Conservation (phyloP, 1,284 basidiomycete genomes). For the Crucibulum cyathiforme region DNA sequence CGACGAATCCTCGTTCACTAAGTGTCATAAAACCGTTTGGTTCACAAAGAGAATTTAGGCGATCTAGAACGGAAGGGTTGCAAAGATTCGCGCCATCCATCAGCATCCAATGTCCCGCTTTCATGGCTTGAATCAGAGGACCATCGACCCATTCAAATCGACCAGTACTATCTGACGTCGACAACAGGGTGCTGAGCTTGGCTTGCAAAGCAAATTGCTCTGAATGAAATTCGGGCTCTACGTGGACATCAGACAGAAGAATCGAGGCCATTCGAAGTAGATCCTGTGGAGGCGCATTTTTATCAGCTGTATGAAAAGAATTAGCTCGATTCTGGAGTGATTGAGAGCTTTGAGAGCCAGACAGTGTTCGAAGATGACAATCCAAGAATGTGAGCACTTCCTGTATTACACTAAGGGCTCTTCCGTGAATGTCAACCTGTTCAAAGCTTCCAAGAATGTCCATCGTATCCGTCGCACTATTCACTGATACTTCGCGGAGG, state of each 20-base stretch:
- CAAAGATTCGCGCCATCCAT: slow-evolving; percentile 96
- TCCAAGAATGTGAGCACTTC: slow-evolving; percentile 49
- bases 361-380: slow-evolving; percentile 41
- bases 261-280: slow-evolving; percentile 16
- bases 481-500: slow-evolving; percentile 82
- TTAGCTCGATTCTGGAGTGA: neutral
- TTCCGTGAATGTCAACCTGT: slow-evolving; percentile 71
- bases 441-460: slow-evolving; percentile 98
- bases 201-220: slow-evolving; percentile 10
- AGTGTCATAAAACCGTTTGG: slow-evolving; percentile 81
- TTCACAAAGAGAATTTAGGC: slow-evolving; percentile 97
- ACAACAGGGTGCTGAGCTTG: slow-evolving; percentile 24
- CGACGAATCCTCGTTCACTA: slow-evolving; percentile 88
- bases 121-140: slow-evolving; percentile 89
- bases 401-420: slow-evolving; percentile 45
- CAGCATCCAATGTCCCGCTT: slow-evolving; percentile 88
- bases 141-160: slow-evolving; percentile 97
- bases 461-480: slow-evolving; percentile 89
- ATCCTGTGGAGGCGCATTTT: neutral
- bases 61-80: slow-evolving; percentile 94
- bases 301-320: neutral
- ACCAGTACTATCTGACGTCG: slow-evolving; percentile 43
- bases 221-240: neutral
- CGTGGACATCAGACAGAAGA: slow-evolving; percentile 9
- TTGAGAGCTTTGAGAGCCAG: slow-evolving; percentile 36